Conservation (phyloP, 805 yeast genomes). For the Candida quercuum region DNA sequence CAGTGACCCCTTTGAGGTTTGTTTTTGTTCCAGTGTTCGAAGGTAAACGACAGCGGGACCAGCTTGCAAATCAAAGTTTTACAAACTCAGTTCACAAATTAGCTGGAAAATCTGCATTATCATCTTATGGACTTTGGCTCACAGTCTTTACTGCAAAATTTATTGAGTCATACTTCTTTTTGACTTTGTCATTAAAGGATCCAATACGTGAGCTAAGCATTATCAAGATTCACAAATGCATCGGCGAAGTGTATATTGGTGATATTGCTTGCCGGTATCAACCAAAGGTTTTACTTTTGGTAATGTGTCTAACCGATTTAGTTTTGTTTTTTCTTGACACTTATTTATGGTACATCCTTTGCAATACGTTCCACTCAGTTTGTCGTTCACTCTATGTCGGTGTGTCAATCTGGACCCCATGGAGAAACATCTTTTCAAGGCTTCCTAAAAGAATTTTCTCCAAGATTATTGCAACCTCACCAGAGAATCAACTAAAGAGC, state of each 20-base stretch:
- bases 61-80: slow-evolving; percentile 49
- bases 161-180: slow-evolving; percentile 71
- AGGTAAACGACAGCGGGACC: slow-evolving; percentile 29
- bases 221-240: slow-evolving; percentile 50
- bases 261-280: slow-evolving; percentile 48
- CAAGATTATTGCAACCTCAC: slow-evolving; percentile 43
- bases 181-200: slow-evolving; percentile 66
- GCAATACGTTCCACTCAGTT: slow-evolving; percentile 72
- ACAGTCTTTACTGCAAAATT: slow-evolving; percentile 64
- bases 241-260: slow-evolving; percentile 57
- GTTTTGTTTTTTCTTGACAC: slow-evolving; percentile 75
- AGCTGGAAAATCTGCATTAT: slow-evolving; percentile 45
- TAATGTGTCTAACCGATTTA: slow-evolving; percentile 57
- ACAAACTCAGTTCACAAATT: slow-evolving; percentile 54
- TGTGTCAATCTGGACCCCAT: slow-evolving; percentile 82
- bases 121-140: slow-evolving; percentile 68
- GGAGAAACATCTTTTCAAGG: slow-evolving; percentile 75
- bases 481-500: slow-evolving; percentile 96
- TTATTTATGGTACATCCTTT: slow-evolving; percentile 78
- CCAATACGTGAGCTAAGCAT: slow-evolving; percentile 65
- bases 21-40: slow-evolving; percentile 40
- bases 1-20: slow-evolving; percentile 56
- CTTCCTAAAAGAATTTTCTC: slow-evolving; percentile 73
- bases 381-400: slow-evolving; percentile 69
- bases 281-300: slow-evolving; percentile 46